These are phyloP conservation scores for Malbranchea zuffiana DNA, from an alignment of 2,329 filamentous ascomycete genomes.

Conservation along the genomic window DNA sequence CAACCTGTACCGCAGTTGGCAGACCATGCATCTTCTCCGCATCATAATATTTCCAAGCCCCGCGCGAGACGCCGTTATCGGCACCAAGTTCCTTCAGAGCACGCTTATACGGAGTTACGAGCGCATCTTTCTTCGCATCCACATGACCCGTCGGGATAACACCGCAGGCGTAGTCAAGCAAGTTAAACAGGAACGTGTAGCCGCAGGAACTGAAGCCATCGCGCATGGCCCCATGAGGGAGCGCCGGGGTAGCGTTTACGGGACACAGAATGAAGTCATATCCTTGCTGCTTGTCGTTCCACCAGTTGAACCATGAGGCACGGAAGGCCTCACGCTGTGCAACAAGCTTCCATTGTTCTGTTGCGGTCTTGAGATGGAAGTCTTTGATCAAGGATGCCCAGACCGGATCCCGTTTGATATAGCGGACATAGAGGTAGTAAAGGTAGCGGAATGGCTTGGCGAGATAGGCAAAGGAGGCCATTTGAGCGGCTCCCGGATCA, in stretches of 20 bases:
- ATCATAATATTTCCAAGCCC: constrained; percentile 80
- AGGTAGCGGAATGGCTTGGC: constrained; percentile 65
- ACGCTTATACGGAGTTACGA: constrained; percentile 38
- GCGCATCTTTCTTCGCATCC: constrained; percentile 57
- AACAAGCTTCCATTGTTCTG: constrained; percentile 75
- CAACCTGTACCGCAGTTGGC: constrained; percentile 75
- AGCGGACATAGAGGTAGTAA: constrained; percentile 85
- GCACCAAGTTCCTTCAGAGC: constrained; percentile 28
- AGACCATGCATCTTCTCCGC: constrained; percentile 73
- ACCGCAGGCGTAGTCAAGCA: constrained; percentile 80
- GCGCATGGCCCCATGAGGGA: constrained; percentile 77
- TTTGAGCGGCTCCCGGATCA: constrained; percentile 64
- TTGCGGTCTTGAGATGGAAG: constrained; percentile 63
- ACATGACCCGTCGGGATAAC: constrained; percentile 80
- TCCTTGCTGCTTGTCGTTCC: constrained; percentile 56
- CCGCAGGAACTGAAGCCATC: constrained; percentile 77
- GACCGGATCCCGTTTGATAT: constrained; percentile 60
- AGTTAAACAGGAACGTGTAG: constrained; percentile 87
- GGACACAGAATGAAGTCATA: constrained; percentile 72
- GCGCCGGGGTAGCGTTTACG: constrained; percentile 81
- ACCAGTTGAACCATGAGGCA: constrained; percentile 72
- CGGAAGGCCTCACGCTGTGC: constrained; percentile 67
- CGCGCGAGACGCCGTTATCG: constrained; percentile 67
- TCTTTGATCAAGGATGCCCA: constrained; percentile 68
- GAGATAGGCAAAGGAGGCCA: constrained; percentile 62